These are phyloP conservation scores for Epichloe glyceriae DNA, from an alignment of 2,329 filamentous ascomycete genomes.

Conservation along the genomic window DNA sequence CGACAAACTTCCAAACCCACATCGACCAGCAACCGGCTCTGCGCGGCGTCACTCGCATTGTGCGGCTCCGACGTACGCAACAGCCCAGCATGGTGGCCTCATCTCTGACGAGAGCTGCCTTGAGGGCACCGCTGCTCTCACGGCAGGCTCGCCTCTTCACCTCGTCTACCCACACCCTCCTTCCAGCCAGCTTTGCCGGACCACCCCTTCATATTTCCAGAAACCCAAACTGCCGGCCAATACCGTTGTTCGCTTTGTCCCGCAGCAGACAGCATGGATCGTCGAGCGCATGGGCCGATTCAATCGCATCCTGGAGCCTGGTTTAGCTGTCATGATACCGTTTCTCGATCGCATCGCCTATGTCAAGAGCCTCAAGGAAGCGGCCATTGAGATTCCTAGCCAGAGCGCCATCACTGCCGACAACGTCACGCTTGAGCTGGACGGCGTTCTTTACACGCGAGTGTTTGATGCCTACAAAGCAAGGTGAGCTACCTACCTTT, in stretches of 20 bases:
- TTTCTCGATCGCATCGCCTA: slow-evolving; percentile 94
- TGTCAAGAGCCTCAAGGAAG: slow-evolving; percentile 94
- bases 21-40: not conserved
- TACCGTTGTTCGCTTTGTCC: slow-evolving; percentile 89
- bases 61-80: slow-evolving; percentile 7
- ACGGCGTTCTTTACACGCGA: slow-evolving; percentile 88
- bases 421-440: slow-evolving; percentile 92
- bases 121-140: slow-evolving; percentile 6
- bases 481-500: slow-evolving; percentile 42
- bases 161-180: slow-evolving; percentile 19
- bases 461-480: slow-evolving; percentile 98
- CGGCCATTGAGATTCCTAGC: slow-evolving; percentile 89
- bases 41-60: slow-evolving; percentile 5
- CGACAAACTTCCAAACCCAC: not conserved
- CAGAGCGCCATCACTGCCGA: slow-evolving; percentile 97
- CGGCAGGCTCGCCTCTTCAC: slow-evolving; percentile 15
- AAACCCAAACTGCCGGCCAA: slow-evolving; percentile 69
- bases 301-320: slow-evolving; percentile 82
- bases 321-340: slow-evolving; percentile 76
- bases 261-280: slow-evolving; percentile 99
- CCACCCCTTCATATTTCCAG: slow-evolving; percentile 63
- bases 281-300: slow-evolving; percentile 99
- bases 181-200: slow-evolving; percentile 18
- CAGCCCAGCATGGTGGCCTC: slow-evolving; percentile 5
- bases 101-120: slow-evolving; percentile 5